Evolutionary conservation across 2,329 filamentous ascomycete species (phyloP).

Genomic region (Sclerotinia spermophila): DNA sequence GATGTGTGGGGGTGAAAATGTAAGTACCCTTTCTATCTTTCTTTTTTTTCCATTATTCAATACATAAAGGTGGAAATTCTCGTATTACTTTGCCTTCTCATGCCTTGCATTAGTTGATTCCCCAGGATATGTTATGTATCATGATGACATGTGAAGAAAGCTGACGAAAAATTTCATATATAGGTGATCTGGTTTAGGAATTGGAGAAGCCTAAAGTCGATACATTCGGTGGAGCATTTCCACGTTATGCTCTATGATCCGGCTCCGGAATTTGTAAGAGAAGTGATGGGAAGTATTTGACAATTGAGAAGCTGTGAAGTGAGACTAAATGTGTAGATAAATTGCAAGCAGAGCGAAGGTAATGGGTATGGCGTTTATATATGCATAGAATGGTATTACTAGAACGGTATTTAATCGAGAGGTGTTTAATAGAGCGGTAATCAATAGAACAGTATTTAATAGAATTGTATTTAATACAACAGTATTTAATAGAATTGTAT

Average conservation of each 20-base stretch:
- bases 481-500: not conserved
- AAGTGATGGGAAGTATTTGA: slow-evolving; percentile 74
- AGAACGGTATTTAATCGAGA: no score
- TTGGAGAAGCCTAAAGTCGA: slow-evolving; percentile 78
- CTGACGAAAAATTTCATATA: not conserved
- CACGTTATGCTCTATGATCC: slow-evolving; percentile 87
- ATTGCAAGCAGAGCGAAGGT: not conserved
- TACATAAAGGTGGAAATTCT: no score
- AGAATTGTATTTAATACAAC: no score
- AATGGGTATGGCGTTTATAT: not conserved
- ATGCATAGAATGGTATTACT: no score
- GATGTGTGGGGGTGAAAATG: slow-evolving; percentile 49
- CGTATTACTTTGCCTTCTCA: not conserved
- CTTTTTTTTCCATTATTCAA: not conserved
- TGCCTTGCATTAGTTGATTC: not conserved
- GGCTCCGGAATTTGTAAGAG: slow-evolving; percentile 62
- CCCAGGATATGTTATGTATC: not conserved
- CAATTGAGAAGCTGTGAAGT: slow-evolving; percentile 41
- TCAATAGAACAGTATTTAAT: no score
- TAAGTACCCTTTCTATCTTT: slow-evolving; percentile 39
- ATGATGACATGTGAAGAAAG: not conserved
- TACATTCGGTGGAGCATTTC: slow-evolving; percentile 87
- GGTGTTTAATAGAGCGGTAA: no score
- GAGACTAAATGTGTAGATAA: not conserved
- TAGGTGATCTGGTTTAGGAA: slow-evolving; percentile 83